Conservation (phyloP, 179 eudicot species). For the Monotropa hypopitys region DNA sequence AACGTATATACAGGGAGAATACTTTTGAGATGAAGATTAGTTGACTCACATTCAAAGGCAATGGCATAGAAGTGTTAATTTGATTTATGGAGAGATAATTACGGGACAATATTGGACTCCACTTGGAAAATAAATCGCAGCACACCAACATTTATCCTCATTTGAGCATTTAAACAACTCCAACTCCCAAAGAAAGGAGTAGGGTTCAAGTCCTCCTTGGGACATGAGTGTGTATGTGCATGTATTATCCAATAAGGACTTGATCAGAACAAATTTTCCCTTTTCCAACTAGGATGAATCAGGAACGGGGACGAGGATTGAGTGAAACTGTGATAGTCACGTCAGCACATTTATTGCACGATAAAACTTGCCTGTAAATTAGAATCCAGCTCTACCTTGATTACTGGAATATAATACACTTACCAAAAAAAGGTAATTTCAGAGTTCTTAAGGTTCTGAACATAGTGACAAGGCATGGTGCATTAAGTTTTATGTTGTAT, state of each 20-base stretch:
- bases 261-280: neutral
- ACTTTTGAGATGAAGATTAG: neutral
- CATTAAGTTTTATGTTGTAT: neutral
- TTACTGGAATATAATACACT: neutral
- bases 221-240: neutral
- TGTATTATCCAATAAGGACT: neutral
- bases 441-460: neutral
- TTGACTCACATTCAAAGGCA: neutral
- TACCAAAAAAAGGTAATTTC: neutral
- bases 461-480: too few relatives aligned
- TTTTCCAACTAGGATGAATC: neutral
- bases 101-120: neutral
- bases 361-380: neutral
- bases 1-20: neutral
- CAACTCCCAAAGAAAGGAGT: slow-evolving; percentile 2
- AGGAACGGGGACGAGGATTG: neutral
- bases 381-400: neutral
- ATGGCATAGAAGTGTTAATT: neutral
- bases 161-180: neutral
- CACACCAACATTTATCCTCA: neutral
- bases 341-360: neutral
- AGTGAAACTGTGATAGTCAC: neutral
- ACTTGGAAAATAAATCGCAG: neutral
- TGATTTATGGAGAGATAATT: neutral
- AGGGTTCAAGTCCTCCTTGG: neutral